phyloP scores from a whole-genome alignment of 352 stramenopile species.

The Globisporangium yorkense region DNA sequence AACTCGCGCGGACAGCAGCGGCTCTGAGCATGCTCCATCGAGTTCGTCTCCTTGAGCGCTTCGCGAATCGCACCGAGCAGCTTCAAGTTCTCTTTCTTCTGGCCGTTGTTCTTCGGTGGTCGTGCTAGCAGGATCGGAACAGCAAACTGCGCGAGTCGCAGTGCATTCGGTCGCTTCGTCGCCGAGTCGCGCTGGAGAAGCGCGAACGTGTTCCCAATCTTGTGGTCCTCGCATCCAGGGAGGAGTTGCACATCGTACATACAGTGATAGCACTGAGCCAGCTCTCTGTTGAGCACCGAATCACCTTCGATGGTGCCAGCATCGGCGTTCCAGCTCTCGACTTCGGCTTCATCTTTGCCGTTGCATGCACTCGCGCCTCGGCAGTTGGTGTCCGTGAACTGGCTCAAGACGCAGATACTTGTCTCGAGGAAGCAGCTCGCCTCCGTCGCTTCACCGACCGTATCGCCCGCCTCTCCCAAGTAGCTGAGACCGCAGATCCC shows the following conservation, averaged over 20 bases:
- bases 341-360: conserved; percentile 9
- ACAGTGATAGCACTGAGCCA: conserved; percentile 69
- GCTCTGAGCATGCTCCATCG: conserved; percentile 4
- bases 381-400: conserved; percentile 15
- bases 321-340: background rate
- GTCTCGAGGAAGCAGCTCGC: conserved; percentile 38
- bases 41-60: conserved; percentile 19
- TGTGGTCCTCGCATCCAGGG: conserved; percentile 52
- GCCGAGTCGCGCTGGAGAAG: conserved; percentile 14
- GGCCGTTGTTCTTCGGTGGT: conserved; percentile 52
- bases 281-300: conserved; percentile 35
- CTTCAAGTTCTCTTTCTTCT: conserved; percentile 75
- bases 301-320: background rate
- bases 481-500: conserved; percentile 41
- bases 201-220: conserved; percentile 31
- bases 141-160: conserved; percentile 40
- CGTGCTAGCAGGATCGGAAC: conserved; percentile 53
- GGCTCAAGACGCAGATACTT: conserved; percentile 27
- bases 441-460: conserved; percentile 2
- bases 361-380: conserved; percentile 8
- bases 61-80: conserved; percentile 51
- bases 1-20: conserved; percentile 4
- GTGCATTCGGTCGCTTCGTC: conserved; percentile 18
- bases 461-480: conserved; percentile 8
- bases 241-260: conserved; percentile 70